A percentile compares a stretch with the other conserved stretches of the same genome.
Evolutionary conservation across 768 basidiomycete genomes (phyloP).

Genomic region (Podaxis sp.): DNA sequence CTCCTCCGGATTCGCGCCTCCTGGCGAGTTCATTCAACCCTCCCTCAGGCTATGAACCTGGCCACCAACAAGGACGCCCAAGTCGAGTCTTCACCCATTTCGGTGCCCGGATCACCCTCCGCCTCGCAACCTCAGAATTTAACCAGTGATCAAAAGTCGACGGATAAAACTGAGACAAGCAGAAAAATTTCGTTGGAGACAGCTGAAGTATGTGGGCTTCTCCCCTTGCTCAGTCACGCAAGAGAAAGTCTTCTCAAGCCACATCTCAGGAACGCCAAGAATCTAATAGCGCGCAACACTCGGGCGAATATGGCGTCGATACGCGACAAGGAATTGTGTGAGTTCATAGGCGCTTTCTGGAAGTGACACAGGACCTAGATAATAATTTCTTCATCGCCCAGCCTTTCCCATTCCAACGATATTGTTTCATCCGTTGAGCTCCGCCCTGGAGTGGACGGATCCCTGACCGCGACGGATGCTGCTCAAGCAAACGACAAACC

Average conservation of each 20-base stretch:
- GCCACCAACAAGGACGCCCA: slow-evolving; percentile 14
- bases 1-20: slow-evolving; percentile 27
- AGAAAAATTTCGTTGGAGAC: slow-evolving; percentile 27
- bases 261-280: background rate
- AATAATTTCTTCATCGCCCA: background rate
- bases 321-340: background rate
- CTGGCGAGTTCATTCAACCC: slow-evolving; percentile 20
- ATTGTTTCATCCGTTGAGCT: background rate
- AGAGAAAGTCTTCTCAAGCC: background rate
- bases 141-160: background rate
- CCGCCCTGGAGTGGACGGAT: background rate
- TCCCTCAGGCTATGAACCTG: slow-evolving; percentile 13
- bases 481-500: background rate
- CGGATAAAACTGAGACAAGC: slow-evolving; percentile 22
- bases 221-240: background rate
- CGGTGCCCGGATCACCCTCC: slow-evolving; percentile 10
- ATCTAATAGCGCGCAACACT: background rate
- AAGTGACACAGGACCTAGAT: background rate
- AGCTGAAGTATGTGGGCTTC: background rate
- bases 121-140: slow-evolving; percentile 1
- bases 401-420: background rate
- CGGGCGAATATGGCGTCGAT: background rate
- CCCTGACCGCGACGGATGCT: background rate
- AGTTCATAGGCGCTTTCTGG: background rate
- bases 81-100: slow-evolving; percentile 20